Evolutionary conservation across 176 grass and related monocot genomes (phyloP).

Genomic region (Areca catechu): DNA sequence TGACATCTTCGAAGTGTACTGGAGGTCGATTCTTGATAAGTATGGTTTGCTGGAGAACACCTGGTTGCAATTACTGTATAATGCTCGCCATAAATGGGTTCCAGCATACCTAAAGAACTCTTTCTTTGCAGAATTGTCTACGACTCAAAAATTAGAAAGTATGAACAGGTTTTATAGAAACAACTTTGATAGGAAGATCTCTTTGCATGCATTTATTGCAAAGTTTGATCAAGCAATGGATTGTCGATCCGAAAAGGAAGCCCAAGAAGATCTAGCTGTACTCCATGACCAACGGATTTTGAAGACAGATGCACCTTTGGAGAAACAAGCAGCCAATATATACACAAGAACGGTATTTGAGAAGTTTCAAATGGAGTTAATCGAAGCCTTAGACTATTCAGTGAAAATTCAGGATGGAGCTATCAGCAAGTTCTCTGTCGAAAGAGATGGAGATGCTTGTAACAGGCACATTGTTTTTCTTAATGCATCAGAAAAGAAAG

Average conservation of each 20-base stretch:
- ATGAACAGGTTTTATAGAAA: slow-evolving; percentile 49
- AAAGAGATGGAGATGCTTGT: slow-evolving; percentile 32
- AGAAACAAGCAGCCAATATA: slow-evolving; percentile 74
- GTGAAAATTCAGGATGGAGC: slow-evolving; percentile 68
- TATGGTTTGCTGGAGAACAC: slow-evolving; percentile 60
- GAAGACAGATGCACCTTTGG: slow-evolving; percentile 56
- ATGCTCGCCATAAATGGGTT: slow-evolving; percentile 65
- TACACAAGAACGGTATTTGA: slow-evolving; percentile 68
- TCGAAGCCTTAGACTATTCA: slow-evolving; percentile 60
- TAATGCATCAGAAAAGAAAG: slow-evolving; percentile 56
- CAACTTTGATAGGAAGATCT: slow-evolving; percentile 40
- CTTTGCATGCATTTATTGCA: slow-evolving; percentile 47
- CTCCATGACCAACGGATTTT: slow-evolving; percentile 41
- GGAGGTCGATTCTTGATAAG: slow-evolving; percentile 74
- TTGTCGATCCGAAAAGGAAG: slow-evolving; percentile 38
- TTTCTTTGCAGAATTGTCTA: slow-evolving; percentile 78
- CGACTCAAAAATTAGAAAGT: slow-evolving; percentile 39
- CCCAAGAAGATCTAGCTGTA: slow-evolving; percentile 41
- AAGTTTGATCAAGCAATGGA: slow-evolving; percentile 72
- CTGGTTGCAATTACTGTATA: slow-evolving; percentile 64
- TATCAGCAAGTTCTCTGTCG: slow-evolving; percentile 67
- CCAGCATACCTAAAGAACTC: slow-evolving; percentile 63
- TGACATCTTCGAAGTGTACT: slow-evolving; percentile 59
- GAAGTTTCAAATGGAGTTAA: slow-evolving; percentile 63
- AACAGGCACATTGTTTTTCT: slow-evolving; percentile 55